A percentile compares a stretch with the other conserved stretches of the same genome.
These are phyloP conservation scores for Vitis labrusca DNA, from an alignment of 164 flowering plant genomes.

Conservation along the genomic window DNA sequence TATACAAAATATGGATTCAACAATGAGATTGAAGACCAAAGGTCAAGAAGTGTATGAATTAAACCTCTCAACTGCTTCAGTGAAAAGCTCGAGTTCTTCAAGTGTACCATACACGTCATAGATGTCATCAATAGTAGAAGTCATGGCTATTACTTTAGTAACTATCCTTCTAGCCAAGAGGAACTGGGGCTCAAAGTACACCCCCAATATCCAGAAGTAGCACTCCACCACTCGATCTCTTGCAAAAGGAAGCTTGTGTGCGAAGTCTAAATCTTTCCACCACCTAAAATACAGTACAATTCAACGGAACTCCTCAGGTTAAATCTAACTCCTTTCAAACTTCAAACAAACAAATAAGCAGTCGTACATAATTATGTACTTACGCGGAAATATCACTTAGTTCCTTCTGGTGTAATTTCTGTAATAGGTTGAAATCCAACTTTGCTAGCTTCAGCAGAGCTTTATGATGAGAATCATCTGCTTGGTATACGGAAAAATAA, in stretches of 20 bases:
- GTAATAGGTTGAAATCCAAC: constrained; percentile 56
- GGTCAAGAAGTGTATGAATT: not conserved
- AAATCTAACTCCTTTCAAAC: no score
- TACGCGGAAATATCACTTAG: constrained; percentile 33
- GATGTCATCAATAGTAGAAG: constrained; percentile 24
- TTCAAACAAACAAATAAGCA: no score
- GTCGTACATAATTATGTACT: not conserved
- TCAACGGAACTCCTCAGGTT: not conserved
- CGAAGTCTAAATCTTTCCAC: constrained; percentile 37
- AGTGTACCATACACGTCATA: constrained; percentile 26
- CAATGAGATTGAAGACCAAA: no score
- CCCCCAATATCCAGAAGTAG: constrained; percentile 40
- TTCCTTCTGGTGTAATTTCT: constrained; percentile 40
- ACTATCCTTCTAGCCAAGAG: constrained; percentile 10
- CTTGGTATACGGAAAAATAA: constrained; percentile 35
- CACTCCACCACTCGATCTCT: constrained; percentile 43
- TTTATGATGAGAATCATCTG: constrained; percentile 20
- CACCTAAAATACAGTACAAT: constrained; percentile 23
- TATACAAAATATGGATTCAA: no score
- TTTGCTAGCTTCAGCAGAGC: constrained; percentile 42
- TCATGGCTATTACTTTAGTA: constrained; percentile 16
- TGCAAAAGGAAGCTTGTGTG: constrained; percentile 28
- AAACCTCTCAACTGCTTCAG: constrained; percentile 29
- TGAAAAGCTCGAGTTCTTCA: constrained; percentile 27
- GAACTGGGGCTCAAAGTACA: constrained; percentile 32